Evolutionary conservation across 805 yeast genomes (phyloP), one percentile per base, ranked within the genome.

Genomic region (Candida succiphila): DNA sequence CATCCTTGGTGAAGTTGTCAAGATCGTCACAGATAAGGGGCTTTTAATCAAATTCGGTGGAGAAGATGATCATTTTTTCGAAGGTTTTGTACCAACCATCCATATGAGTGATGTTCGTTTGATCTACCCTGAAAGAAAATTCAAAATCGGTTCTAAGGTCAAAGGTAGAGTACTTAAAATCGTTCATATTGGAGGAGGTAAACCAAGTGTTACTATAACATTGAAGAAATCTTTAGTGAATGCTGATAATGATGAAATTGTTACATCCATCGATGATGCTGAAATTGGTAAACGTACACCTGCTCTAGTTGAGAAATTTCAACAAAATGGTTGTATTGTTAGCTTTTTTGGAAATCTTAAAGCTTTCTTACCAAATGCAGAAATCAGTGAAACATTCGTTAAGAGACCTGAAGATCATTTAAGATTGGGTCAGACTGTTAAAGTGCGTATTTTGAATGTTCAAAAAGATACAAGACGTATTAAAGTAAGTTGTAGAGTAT

Each of bases 61-160:
- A 33, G 68, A 71, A 31, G n/a, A n/a, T n/a, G n/a, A n/a, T n/a
- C n/a, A n/a, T n/a, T n/a, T n/a, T n/a, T 83, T 80, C 43, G 77
- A 69, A 28, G 98, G 86, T 5, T 60, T 69, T 41, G 97, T 85
- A 20, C 79, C 84, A 12, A 64, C 75, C 19, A 50, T 61, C 18
- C 95, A 89, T 47, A 72, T 92, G 56, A 78, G 94, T 44, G 99
- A 92, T 55, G 69, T 82, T 37, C 79, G 76, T 51, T 65, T 89
- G 41, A 74, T 75, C 3, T 80, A 89, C 50, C 98, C 98, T 5
- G 97, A 92, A 58, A 73, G 92, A 63, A 85, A 86, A 49, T 89
- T 79, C 67, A 84, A 83, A 56, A 75, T 78, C 29, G 97, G 96
- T 9, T 63, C 80, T 28, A 81, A 78, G 44, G 84, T 85, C 21